phyloP scores from a whole-genome alignment of 2,329 filamentous ascomycete species.

The Nemania abortiva region DNA sequence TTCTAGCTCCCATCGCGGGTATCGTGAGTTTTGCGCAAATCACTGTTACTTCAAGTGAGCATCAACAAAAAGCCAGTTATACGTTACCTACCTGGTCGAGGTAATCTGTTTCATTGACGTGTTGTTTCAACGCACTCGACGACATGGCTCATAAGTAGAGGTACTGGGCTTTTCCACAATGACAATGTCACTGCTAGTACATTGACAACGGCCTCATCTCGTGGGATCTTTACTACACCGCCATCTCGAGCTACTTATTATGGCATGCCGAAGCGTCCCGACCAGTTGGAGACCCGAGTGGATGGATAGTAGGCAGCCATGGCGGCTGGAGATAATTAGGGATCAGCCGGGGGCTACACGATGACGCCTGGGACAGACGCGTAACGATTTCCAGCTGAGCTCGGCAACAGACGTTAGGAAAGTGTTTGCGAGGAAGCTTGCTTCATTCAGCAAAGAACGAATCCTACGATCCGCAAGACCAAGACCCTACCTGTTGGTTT shows the following conservation, averaged over 20 bases:
- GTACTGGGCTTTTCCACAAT: slow-evolving; percentile 14
- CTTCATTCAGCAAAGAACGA: slow-evolving; percentile 12
- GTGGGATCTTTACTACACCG: background rate
- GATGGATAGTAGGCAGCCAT: background rate
- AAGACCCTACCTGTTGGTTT: slow-evolving; percentile 1
- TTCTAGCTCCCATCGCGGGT: background rate
- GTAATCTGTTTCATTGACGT: background rate
- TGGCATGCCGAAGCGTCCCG: slow-evolving; percentile 19
- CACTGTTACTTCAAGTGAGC: background rate
- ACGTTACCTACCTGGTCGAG: background rate
- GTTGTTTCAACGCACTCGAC: background rate
- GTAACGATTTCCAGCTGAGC: slow-evolving; percentile 20
- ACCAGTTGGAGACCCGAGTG: slow-evolving; percentile 14
- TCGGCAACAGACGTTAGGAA: slow-evolving; percentile 20
- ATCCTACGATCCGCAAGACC: slow-evolving; percentile 21
- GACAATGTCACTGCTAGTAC: slow-evolving; percentile 17
- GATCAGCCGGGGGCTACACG: slow-evolving; percentile 13
- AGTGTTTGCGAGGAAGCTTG: slow-evolving; percentile 30
- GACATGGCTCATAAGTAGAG: slow-evolving; percentile 22
- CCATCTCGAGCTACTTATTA: slow-evolving; percentile 5
- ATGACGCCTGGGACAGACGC: background rate
- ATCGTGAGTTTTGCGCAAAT: background rate
- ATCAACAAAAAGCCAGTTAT: background rate
- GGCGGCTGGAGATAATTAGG: background rate
- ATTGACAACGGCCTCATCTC: slow-evolving; percentile 4